These are phyloP conservation scores for Colletotrichum tropicale DNA, from an alignment of 2,329 filamentous ascomycete species.

Conservation along the genomic window DNA sequence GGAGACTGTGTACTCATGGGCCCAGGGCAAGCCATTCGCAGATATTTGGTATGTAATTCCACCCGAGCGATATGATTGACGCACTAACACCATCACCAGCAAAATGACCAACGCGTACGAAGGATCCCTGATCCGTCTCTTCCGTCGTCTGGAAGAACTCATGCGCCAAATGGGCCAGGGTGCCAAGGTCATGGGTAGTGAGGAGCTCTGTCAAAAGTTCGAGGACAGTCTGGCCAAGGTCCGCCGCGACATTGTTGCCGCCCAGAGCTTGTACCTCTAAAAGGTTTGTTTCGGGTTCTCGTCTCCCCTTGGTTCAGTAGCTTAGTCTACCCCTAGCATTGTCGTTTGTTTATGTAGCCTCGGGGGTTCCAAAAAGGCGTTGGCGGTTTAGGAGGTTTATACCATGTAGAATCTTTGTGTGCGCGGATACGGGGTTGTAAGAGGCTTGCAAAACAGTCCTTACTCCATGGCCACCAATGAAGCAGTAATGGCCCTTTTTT, in stretches of 20 bases:
- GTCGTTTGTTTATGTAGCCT: slow-evolving; percentile 11
- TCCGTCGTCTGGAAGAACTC: slow-evolving; percentile 92
- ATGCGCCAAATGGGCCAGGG: slow-evolving; percentile 95
- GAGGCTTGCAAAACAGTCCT: not conserved
- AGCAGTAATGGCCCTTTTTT: slow-evolving; percentile 21
- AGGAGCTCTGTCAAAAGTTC: slow-evolving; percentile 92
- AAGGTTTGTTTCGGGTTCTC: not conserved
- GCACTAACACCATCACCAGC: slow-evolving; percentile 56
- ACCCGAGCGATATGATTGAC: not conserved
- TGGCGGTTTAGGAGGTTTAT: slow-evolving; percentile 1
- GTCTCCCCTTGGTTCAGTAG: not conserved
- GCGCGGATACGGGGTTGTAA: slow-evolving; percentile 3
- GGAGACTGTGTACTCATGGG: slow-evolving; percentile 95
- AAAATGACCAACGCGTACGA: slow-evolving; percentile 99
- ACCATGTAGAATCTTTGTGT: slow-evolving; percentile 19
- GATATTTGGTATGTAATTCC: slow-evolving; percentile 84
- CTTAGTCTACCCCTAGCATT: not conserved
- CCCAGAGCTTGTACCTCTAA: slow-evolving; percentile 90
- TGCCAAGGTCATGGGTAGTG: slow-evolving; percentile 96
- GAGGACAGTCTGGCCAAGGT: slow-evolving; percentile 85
- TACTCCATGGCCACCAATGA: slow-evolving; percentile 20
- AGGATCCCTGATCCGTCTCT: slow-evolving; percentile 93
- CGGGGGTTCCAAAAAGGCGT: slow-evolving; percentile 5
- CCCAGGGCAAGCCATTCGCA: slow-evolving; percentile 85
- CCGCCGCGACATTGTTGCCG: slow-evolving; percentile 90